Evolutionary conservation across 2,329 filamentous ascomycete species (phyloP), one percentile per base, ranked within the genome.

Genomic region (Paecilomyces formosus): DNA sequence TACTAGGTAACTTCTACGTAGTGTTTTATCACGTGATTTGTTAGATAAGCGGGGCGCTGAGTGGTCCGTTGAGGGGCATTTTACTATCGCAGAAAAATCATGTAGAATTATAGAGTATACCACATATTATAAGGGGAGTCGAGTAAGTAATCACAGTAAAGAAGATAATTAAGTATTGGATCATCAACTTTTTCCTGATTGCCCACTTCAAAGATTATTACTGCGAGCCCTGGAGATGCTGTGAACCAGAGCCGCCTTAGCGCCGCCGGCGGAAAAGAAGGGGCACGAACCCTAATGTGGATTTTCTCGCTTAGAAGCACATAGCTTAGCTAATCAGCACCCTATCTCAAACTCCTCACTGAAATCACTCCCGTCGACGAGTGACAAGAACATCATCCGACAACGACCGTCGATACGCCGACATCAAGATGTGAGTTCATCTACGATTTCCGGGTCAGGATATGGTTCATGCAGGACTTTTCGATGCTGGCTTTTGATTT

Each of bases 341-440:
- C 63, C 63, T 62, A 69, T 63, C 70, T 72, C 69, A 74, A 75
- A 73, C 70, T 74, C 65, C 71, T 74, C 72, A 70, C 67, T 65
- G 69, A 69, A 71, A 68, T 74, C 71, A 68, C 59, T 63, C 64
- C 68, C 65, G 66, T 69, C 67, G 70, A 65, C 65, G 68, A 74
- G 69, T 71, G 71, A 68, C 69, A 73, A 72, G 72, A 75, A 74
- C 72, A 72, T 71, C 72, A 74, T 74, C 72, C 72, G 72, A 73
- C 72, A 75, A 74, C 72, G 73, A 75, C 73, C 72, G 72, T 75
- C 73, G 71, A 74, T 72, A 75, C 72, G 71, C 73, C 73, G 73
- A 74, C 73, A 71, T 74, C 72, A 75, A 75, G 73, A 75, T 75
- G 73, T 75, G 72, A 75, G 73, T 75, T 57, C 64, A 70, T 69